Evolutionary conservation across 2,329 filamentous ascomycete species (phyloP), one percentile per base, ranked within the genome.

Genomic region (Metarhizium anisopliae): DNA sequence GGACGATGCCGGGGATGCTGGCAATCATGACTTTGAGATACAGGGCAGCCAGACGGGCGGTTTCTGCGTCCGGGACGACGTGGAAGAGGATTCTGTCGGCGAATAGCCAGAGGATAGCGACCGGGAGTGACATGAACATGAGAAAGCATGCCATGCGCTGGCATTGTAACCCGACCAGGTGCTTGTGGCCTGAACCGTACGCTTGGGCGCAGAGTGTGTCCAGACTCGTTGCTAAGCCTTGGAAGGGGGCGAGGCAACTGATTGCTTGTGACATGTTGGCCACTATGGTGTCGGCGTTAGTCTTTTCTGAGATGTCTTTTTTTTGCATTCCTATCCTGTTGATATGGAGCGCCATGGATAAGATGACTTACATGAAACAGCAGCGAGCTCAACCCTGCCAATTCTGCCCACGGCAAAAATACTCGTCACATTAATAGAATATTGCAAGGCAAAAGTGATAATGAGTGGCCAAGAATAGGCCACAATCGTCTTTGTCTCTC

Each of bases 131-230:
- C 60, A 91, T 79, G 2, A 78, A 68, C 75, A 87, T 85, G 2
- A 94, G 78, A 66, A 94, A 92, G 66, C 78, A 87, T 1, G 89
- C 76, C 89, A 93, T 93, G 56, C 89, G 80, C 71, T 94, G 88
- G 59, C 90, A 79, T 64, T 94, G 89, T 55, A 94, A 70, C 2
- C 89, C 89, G 11, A 97, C 93, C 5, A 97, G 81, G 62, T 92
- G 88, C 67, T 88, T 95, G 68, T 87, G 88, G 0, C 93, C 93
- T 0, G 89, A 95, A 2, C 94, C 93, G 67, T 95, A 97, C 0
- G 94, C 93, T 70, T 97, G 93, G 0, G 93, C 84, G 69, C 93
- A 96, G 2, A 97, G 83, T 0, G 93, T 97, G 71, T 97, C 93
- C 42, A 97, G 77, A 60, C 87, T 90, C 4, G 93, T 97, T 1